These are phyloP conservation scores for Ophioceras dolichostomum DNA, from an alignment of 2,329 filamentous ascomycete genomes.

Conservation along the genomic window DNA sequence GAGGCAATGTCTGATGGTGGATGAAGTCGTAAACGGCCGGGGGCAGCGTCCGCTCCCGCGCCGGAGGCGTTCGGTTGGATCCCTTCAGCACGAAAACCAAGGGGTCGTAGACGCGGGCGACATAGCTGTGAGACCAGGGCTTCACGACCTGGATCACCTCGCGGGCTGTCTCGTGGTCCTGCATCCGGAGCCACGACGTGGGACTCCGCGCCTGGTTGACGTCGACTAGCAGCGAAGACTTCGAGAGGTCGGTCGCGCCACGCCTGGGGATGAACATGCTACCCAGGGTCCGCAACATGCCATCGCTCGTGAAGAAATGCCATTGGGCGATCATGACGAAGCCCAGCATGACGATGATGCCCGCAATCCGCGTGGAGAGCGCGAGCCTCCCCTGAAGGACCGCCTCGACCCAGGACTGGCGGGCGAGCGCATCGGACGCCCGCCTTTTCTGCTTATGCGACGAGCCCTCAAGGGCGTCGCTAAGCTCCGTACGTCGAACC, in stretches of 20 bases:
- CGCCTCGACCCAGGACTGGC: constrained; percentile 46
- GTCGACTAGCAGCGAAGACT: constrained; percentile 35
- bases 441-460: constrained; percentile 23
- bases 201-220: constrained; percentile 68
- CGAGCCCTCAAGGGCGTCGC: constrained; percentile 54
- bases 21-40: constrained; percentile 57
- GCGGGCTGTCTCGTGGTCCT: constrained; percentile 66
- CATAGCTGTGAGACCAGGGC: constrained; percentile 56
- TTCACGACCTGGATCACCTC: constrained; percentile 70
- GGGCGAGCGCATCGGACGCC: constrained; percentile 12
- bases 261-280: constrained; percentile 16
- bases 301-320: constrained; percentile 59
- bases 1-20: constrained; percentile 43
- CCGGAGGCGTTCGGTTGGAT: constrained; percentile 50
- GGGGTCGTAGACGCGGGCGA: constrained; percentile 64
- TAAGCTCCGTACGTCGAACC: constrained; percentile 62
- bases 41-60: constrained; percentile 33
- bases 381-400: constrained; percentile 53
- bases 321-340: constrained; percentile 65
- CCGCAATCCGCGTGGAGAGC: constrained; percentile 61
- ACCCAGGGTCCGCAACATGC: constrained; percentile 22
- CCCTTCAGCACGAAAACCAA: constrained; percentile 59
- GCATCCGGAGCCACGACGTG: constrained; percentile 62
- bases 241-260: constrained; percentile 10
- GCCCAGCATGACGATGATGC: constrained; percentile 58